Evolutionary conservation across 1,139 yeast genomes (phyloP).

Genomic region (Kodamaea alishanica): DNA sequence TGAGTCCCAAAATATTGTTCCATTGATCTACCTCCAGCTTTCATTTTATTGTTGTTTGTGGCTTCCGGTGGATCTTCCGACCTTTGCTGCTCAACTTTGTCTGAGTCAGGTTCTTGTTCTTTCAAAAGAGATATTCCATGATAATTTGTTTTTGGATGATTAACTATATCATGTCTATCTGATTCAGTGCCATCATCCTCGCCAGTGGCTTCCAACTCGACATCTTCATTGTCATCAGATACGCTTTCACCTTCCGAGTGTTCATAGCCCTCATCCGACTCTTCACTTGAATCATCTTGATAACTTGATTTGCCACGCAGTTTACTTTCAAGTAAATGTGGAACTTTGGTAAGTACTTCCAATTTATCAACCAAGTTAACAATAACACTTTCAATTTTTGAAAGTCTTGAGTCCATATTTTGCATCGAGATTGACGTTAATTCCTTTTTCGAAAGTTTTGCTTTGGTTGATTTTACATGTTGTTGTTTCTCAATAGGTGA

Average conservation of each 20-base stretch:
- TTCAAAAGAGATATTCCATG: neutral
- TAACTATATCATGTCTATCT: neutral
- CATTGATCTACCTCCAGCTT: neutral
- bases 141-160: neutral
- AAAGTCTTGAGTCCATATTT: constrained; percentile 21
- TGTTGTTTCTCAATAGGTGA: neutral
- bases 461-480: neutral
- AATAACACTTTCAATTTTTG: constrained; percentile 23
- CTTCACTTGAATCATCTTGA: constrained; percentile 2
- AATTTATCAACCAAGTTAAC: constrained; percentile 18
- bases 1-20: constrained; percentile 36
- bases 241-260: constrained; percentile 6
- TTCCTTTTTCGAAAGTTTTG: constrained; percentile 8
- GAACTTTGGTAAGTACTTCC: constrained; percentile 7
- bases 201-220: constrained; percentile 1
- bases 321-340: neutral
- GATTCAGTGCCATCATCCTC: neutral
- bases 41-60: too few species aligned
- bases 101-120: too few species aligned
- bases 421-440: constrained; percentile 10
- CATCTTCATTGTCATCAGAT: constrained; percentile 1
- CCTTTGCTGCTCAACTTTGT: too few species aligned
- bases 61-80: too few species aligned
- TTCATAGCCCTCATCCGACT: constrained; percentile 6
- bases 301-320: constrained; percentile 1